Evolutionary conservation across 805 yeast genomes (phyloP).

Genomic region (Dipodascopsis uninucleata): DNA sequence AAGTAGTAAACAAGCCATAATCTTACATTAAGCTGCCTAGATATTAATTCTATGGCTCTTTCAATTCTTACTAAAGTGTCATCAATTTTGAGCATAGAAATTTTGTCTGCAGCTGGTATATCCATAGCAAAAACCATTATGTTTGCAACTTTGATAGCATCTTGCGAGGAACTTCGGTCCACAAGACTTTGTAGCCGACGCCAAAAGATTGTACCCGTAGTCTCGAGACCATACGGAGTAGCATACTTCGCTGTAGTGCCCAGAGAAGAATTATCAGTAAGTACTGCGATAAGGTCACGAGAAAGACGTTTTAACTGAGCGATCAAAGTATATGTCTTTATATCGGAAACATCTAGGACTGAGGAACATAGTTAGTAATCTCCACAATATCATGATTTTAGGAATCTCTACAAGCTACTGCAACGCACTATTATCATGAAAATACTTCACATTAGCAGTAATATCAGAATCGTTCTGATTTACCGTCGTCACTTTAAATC

Average conservation of each 20-base stretch:
- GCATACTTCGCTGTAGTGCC: conserved; percentile 6
- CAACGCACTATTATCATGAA: conserved; percentile 1
- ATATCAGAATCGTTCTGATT: conserved; percentile 7
- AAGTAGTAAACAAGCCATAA: too few species aligned
- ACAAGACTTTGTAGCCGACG: conserved; percentile 19
- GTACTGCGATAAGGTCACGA: conserved; percentile 19
- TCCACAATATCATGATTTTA: too few species aligned
- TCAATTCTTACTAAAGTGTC: conserved; percentile 31
- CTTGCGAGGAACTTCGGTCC: conserved; percentile 20
- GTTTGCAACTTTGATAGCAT: conserved; percentile 37
- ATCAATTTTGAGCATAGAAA: conserved; percentile 32
- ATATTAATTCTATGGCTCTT: conserved; percentile 20
- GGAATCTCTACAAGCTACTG: background rate
- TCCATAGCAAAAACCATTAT: conserved; percentile 38
- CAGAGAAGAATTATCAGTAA: conserved; percentile 14
- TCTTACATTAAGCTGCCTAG: conserved; percentile 15
- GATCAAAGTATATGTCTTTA: conserved; percentile 22
- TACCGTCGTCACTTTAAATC: conserved; percentile 18
- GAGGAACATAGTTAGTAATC: conserved; percentile 8
- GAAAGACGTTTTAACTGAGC: conserved; percentile 25
- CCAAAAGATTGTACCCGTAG: conserved; percentile 3
- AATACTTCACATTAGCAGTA: conserved; percentile 6
- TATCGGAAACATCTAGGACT: conserved; percentile 22
- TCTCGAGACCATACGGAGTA: conserved; percentile 2
- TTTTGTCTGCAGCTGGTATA: conserved; percentile 33